Evolutionary conservation across 192 early-diverging fungal species (phyloP), one percentile per base, ranked within the genome.

Genomic region (Chytriomyces confervae): DNA sequence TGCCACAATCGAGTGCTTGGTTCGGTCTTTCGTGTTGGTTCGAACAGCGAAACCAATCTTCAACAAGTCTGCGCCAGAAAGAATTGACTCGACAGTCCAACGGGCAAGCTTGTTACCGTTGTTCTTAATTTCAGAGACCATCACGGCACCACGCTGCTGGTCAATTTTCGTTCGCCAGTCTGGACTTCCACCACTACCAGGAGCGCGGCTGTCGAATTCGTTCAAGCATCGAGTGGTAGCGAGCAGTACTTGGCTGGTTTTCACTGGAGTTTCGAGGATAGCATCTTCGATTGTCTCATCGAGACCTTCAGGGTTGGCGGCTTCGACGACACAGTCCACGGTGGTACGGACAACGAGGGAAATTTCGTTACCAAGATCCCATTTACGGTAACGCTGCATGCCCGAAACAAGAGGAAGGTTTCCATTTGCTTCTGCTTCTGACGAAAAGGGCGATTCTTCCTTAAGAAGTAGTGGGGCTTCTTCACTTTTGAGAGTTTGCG

Each of bases 41-140:
- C 97, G 92, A 7, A 91, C 87, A 50, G 97, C 91, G 76, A 87
- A 82, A 61, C 97, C 97, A 50, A 99, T 81, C 80, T 95, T 94
- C 79, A 99, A 76, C 83, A 95, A 92, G 61, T 96, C 93, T 29
- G 91, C 93, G n/a, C 92, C 95, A 46, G 95, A 86, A 67, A 99
- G 86, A 29, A 98, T 82, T 49, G 89, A 90, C 86, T 99, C 96
- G 66, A 94, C 88, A n/a, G 95, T 93, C 97, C 97, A 99, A 68
- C 94, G 89, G 27, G 95, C 91, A 44, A 99, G 88, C 81, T 97
- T 97, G 86, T 93, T 92, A 72, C 91, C 89, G 89, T 99, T 98
- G 87, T 98, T 99, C 87, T 94, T 96, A 89, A 97, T 95, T 80
- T 98, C 97, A 43, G 94, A 95, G 0, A 96, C 96, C 70, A 98